These are phyloP conservation scores for Helianthus annuus DNA, from an alignment of 129 eudicot genomes.

Conservation along the genomic window DNA sequence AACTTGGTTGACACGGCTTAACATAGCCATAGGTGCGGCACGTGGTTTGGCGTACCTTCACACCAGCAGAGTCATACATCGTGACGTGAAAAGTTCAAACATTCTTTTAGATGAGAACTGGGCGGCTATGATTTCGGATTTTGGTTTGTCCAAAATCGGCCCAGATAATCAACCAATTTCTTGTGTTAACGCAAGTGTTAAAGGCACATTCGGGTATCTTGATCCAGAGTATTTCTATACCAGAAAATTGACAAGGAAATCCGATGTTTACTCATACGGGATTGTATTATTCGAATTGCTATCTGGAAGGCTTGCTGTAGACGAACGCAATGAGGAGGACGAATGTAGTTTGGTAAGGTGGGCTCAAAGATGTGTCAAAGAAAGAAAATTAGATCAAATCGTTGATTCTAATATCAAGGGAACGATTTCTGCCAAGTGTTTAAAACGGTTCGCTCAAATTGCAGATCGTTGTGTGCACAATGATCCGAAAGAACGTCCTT, in stretches of 20 bases:
- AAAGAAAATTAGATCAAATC: slow-evolving; percentile 13
- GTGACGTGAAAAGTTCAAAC: slow-evolving; percentile 18
- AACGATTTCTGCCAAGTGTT: slow-evolving; percentile 14
- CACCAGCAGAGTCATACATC: slow-evolving; percentile 21
- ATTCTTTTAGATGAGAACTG: slow-evolving; percentile 25
- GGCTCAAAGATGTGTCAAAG: slow-evolving; percentile 26
- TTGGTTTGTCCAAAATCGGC: slow-evolving; percentile 17
- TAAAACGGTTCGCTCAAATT: slow-evolving; percentile 19
- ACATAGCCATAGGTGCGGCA: slow-evolving; percentile 11
- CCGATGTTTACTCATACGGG: slow-evolving; percentile 30
- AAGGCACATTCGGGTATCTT: slow-evolving; percentile 36
- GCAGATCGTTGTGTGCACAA: slow-evolving; percentile 25
- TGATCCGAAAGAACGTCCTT: slow-evolving; percentile 22
- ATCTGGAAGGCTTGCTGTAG: slow-evolving; percentile 33
- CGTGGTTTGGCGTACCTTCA: slow-evolving; percentile 16
- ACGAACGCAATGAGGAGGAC: not conserved
- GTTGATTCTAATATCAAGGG: slow-evolving; percentile 20
- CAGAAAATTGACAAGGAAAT: slow-evolving; percentile 19
- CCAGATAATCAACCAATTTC: not conserved
- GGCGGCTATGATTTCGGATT: slow-evolving; percentile 20
- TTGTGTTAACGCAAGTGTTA: not conserved
- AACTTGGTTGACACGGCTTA: slow-evolving; percentile 8
- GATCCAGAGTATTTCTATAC: slow-evolving; percentile 25
- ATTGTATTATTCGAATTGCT: slow-evolving; percentile 28
- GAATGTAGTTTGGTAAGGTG: slow-evolving; percentile 29